A percentile compares a stretch with the other conserved stretches of the same genome.
phyloP scores from a whole-genome alignment of 31 red algal species.

The Endocladia muricata region DNA sequence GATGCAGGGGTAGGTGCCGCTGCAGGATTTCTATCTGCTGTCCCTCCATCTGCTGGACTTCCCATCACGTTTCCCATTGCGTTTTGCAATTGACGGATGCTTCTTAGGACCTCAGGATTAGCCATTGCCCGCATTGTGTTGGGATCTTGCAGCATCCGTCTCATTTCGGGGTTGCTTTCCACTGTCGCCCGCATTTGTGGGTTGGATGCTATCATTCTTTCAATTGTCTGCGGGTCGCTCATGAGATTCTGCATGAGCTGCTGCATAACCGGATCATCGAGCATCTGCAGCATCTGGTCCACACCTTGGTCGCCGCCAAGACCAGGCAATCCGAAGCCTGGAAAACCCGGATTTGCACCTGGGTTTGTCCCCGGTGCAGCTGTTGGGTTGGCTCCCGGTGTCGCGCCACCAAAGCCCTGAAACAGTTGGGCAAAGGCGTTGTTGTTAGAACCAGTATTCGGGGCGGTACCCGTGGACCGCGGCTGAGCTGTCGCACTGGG shows the following conservation, averaged over 20 bases:
- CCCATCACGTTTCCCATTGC: conserved; percentile 13
- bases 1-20: background rate
- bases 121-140: conserved; percentile 71
- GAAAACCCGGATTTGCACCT: background rate
- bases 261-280: conserved; percentile 76
- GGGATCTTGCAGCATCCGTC: conserved; percentile 76
- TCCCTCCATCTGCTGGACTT: conserved; percentile 10
- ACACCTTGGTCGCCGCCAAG: background rate
- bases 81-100: conserved; percentile 53
- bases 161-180: conserved; percentile 81
- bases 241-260: conserved; percentile 75
- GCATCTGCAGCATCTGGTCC: conserved; percentile 51
- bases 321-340: conserved; percentile 2
- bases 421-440: conserved; percentile 4
- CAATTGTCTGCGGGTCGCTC: conserved; percentile 73
- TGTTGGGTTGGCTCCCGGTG: background rate
- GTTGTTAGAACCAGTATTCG: background rate
- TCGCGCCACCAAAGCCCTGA: background rate
- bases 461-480: background rate
- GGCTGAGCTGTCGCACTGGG: background rate
- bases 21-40: background rate
- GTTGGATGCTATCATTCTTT: conserved; percentile 67
- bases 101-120: conserved; percentile 71
- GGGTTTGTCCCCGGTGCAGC: background rate
- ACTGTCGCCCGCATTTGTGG: conserved; percentile 62